Evolutionary conservation across 139 green algal genomes (phyloP).

Genomic region (Ettlia oleoabundans): DNA sequence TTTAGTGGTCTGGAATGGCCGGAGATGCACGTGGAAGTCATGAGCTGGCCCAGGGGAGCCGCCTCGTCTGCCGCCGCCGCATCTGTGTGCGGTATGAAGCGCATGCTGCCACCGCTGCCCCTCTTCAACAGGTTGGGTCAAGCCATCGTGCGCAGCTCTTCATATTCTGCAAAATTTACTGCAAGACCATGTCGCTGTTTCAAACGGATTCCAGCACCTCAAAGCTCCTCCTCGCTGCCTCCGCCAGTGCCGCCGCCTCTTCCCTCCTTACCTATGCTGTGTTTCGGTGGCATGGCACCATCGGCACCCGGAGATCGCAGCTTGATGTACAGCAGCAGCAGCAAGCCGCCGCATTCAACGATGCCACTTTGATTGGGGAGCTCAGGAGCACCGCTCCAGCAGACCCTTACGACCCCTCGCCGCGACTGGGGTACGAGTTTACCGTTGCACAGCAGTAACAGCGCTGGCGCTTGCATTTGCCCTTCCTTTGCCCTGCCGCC

Average conservation of each 20-base stretch:
- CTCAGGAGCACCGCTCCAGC: not conserved
- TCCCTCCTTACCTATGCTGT: constrained; percentile 31
- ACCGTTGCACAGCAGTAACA: not conserved
- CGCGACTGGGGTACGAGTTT: constrained; percentile 27
- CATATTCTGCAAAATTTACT: too few species aligned
- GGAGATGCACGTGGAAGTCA: too few species aligned
- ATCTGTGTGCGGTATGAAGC: too few species aligned
- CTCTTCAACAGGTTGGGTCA: too few species aligned
- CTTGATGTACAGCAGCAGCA: too few species aligned
- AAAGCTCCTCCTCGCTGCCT: constrained; percentile 18
- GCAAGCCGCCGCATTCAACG: not conserved
- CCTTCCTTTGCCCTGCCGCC: not conserved
- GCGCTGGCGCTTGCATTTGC: not conserved
- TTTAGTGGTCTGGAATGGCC: too few species aligned
- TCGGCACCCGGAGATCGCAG: not conserved
- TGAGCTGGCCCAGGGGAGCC: too few species aligned
- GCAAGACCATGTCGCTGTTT: too few species aligned
- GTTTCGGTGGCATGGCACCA: not conserved
- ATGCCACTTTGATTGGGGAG: not conserved
- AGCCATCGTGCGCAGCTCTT: too few species aligned
- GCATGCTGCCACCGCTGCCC: too few species aligned
- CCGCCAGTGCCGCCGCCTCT: constrained; percentile 10
- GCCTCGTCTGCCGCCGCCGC: too few species aligned
- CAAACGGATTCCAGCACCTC: not conserved
- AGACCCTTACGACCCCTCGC: constrained; percentile 40